Base-by-base conservation (phyloP, 129 eudicot species). In the Logfia minima region DNA sequence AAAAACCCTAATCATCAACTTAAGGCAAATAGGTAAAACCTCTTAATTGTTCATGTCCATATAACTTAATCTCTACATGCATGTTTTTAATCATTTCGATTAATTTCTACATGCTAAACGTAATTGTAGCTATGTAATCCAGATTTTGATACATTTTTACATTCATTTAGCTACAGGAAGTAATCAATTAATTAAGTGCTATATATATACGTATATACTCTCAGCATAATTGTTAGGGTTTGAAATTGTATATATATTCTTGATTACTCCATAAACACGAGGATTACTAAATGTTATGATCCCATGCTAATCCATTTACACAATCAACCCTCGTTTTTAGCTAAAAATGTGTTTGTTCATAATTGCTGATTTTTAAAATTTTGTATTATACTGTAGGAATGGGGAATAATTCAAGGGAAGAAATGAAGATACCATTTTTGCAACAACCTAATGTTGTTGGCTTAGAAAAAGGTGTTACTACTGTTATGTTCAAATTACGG, bases 361-460 rank as follows among this genome's bases (percentile, higher is more conserved):
- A 6, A 48, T 76, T 70, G 66, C 26, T 4, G 34, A 4, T n/a
- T 32, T 55, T 14, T 67, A 39, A 13, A 55, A 39, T 16, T 60
- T 82, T 68, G 68, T 59, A 24, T 75, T 35, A 2, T 7, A 4
- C 24, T 19, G 32, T 58, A 75, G 83, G 53, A 65, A 87, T 91
- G 98, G 96, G 84, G 14, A 69, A 35, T 48, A 87, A 86, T 51
- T 88, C 91, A 62, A 79, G 75, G 48, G 89, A 82, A 45, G 98
- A 91, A 71, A 71, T 91, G 71, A 89, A 68, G 72, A 53, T 68
- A 31, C 97, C 98, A 7, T 88, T 94, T 64, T 79, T 91, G 87
- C 74, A 86, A 73, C 82, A 81, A 18, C 74, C 80, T 48, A 70
- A 84, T 48, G 82, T 22, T 58, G 84, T 78, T 77, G 70, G 67